These are phyloP conservation scores for Claviceps paspali DNA, from an alignment of 2,329 filamentous ascomycete genomes.

Conservation along the genomic window DNA sequence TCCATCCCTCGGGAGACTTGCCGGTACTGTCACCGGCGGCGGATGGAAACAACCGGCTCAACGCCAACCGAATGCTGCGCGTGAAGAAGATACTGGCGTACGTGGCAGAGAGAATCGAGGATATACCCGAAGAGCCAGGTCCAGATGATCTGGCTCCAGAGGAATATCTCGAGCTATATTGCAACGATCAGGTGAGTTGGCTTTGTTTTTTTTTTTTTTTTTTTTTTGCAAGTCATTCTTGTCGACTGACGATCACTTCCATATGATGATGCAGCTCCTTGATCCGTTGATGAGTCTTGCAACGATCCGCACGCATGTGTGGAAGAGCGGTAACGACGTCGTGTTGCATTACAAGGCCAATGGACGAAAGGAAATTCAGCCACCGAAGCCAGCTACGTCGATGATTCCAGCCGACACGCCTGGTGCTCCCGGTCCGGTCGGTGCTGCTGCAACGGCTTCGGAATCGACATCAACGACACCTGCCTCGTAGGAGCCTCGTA, in stretches of 20 bases:
- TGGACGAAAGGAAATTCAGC: slow-evolving; percentile 51
- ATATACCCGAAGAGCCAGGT: slow-evolving; percentile 43
- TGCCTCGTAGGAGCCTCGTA: not conserved
- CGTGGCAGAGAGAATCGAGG: slow-evolving; percentile 80
- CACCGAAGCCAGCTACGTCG: slow-evolving; percentile 4
- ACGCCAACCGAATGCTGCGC: slow-evolving; percentile 91
- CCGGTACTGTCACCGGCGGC: slow-evolving; percentile 55
- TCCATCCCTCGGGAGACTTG: slow-evolving; percentile 63
- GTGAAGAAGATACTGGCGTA: slow-evolving; percentile 91
- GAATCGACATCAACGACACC: slow-evolving; percentile 1
- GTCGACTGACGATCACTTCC: slow-evolving; percentile 5
- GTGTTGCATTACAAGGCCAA: slow-evolving; percentile 84
- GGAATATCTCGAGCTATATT: slow-evolving; percentile 89
- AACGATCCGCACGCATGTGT: slow-evolving; percentile 79
- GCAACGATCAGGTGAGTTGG: slow-evolving; percentile 66
- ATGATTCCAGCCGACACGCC: slow-evolving; percentile 10
- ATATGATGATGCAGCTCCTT: slow-evolving; percentile 36
- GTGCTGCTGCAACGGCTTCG: slow-evolving; percentile 7
- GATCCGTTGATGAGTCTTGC: slow-evolving; percentile 82
- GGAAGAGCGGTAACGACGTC: slow-evolving; percentile 91
- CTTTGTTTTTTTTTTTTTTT: not conserved
- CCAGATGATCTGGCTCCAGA: slow-evolving; percentile 57
- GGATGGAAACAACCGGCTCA: slow-evolving; percentile 79
- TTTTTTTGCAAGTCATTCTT: no score
- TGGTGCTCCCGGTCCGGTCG: slow-evolving; percentile 10